A percentile compares a stretch with the other conserved stretches of the same genome.
Conservation (phyloP, 2,329 filamentous ascomycete genomes). For the Epicoccum nigrum region DNA sequence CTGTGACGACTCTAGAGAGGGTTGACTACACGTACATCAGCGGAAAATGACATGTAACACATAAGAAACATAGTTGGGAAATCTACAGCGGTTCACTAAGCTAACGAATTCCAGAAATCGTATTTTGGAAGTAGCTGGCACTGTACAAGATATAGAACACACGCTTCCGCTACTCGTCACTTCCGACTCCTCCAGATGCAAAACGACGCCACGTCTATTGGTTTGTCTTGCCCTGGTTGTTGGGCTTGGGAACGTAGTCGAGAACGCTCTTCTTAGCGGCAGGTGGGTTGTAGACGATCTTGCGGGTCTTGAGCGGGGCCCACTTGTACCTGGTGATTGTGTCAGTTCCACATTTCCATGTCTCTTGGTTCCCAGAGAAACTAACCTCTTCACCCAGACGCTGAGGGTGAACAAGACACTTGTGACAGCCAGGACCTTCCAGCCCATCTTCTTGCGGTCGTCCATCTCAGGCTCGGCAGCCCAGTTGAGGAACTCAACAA, state of each 20-base stretch:
- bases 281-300: slow-evolving; percentile 86
- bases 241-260: slow-evolving; percentile 40
- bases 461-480: slow-evolving; percentile 99
- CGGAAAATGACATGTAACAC: neutral
- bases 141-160: slow-evolving; percentile 50
- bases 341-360: slow-evolving; percentile 32
- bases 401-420: slow-evolving; percentile 82
- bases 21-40: neutral
- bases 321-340: slow-evolving; percentile 78
- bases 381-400: slow-evolving; percentile 91
- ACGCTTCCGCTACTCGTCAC: slow-evolving; percentile 33
- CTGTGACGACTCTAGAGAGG: too few species aligned
- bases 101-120: slow-evolving; percentile 39
- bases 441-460: slow-evolving; percentile 98
- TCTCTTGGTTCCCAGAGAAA: neutral
- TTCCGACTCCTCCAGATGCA: slow-evolving; percentile 28
- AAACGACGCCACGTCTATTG: slow-evolving; percentile 29
- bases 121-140: slow-evolving; percentile 47
- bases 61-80: slow-evolving; percentile 19
- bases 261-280: slow-evolving; percentile 39
- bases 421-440: slow-evolving; percentile 88
- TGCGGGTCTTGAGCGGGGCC: slow-evolving; percentile 92
- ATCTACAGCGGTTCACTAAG: slow-evolving; percentile 33
- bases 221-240: slow-evolving; percentile 42
- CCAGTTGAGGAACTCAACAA: slow-evolving; percentile 99